Evolutionary conservation across 306 rosid genomes (phyloP), one percentile per base, ranked within the genome.

Genomic region (Cicer pinnatifidum): DNA sequence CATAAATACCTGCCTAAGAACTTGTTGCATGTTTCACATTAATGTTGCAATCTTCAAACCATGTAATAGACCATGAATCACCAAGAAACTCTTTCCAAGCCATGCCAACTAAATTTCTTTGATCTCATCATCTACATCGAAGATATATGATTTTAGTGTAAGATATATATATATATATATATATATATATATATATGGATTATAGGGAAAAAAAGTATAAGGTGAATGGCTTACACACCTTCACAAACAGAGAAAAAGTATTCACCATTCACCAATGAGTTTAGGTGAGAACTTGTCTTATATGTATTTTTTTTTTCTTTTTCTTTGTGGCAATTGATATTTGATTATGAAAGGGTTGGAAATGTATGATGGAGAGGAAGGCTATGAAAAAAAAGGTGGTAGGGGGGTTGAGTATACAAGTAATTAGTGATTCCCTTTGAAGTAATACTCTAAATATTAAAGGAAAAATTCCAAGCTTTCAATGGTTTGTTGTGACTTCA

Each of bases 401-500:
- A 73, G 38, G 82, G 82, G 37, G 52, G 76, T 71, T 62, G 77
- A 39, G 68, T 67, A 43, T 15, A 50, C 60, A 28, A 61, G 73
- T 71, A 71, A 63, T 63, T 9, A 68, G 75, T 47, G 82, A 65
- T 80, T 84, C 71, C 85, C 87, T 84, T 88, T 73, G 84, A 88
- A 88, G 92, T 82, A 82, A 78, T 63, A 81, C 80, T 77, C 63
- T 47, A 82, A 75, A 69, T 81, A 67, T 58, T 64, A 68, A 68
- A 67, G 68, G 69, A 81, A 72, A 68, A 53, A 28, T 35, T 41
- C 76, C 9, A 63, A 77, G 76, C 20, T 58, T 37, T 61, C 60
- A 52, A 52, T 54, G 33, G 84, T 86, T 84, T 50, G 92, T 73
- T 88, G 90, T 33, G 75, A 82, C 72, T 65, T 88, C 86, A 67